Conservation (phyloP, 352 stramenopile genomes). For the Pilasporangium apinafurcum region DNA sequence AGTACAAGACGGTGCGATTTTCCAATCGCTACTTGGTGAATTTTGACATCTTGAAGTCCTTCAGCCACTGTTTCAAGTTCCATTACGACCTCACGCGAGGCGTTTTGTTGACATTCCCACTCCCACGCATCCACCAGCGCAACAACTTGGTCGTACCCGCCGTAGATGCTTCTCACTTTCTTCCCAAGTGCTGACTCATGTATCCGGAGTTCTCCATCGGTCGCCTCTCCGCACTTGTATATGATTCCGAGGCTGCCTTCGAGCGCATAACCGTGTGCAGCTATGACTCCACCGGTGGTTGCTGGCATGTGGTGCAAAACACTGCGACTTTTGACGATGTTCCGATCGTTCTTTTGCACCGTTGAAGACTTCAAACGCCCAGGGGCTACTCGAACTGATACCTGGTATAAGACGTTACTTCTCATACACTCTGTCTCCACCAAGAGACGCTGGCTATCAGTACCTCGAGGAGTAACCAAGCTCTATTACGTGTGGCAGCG, state of each 20-base stretch:
- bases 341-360: too few relatives aligned
- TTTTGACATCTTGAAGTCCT: slow-evolving; percentile 33
- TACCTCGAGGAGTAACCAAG: too few relatives aligned
- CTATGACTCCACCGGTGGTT: too few relatives aligned
- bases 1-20: slow-evolving; percentile 48
- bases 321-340: too few relatives aligned
- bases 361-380: too few relatives aligned
- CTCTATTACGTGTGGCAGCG: too few relatives aligned
- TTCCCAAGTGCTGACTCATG: slow-evolving; percentile 27
- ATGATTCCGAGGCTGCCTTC: slow-evolving; percentile 41
- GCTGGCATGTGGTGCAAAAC: too few relatives aligned
- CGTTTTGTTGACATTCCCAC: slow-evolving; percentile 28
- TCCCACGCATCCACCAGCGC: slow-evolving; percentile 48
- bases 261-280: neutral
- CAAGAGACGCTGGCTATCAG: too few relatives aligned
- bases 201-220: slow-evolving; percentile 14
- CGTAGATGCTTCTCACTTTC: slow-evolving; percentile 49
- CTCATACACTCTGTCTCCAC: too few relatives aligned
- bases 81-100: slow-evolving; percentile 6
- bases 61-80: slow-evolving; percentile 26
- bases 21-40: slow-evolving; percentile 48
- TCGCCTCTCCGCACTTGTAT: slow-evolving; percentile 37
- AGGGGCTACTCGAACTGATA: too few relatives aligned
- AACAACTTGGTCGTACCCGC: slow-evolving; percentile 37
- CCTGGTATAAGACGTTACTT: too few relatives aligned